Conservation (phyloP, 495 filamentous ascomycete species). For the Bombardia bombarda region DNA sequence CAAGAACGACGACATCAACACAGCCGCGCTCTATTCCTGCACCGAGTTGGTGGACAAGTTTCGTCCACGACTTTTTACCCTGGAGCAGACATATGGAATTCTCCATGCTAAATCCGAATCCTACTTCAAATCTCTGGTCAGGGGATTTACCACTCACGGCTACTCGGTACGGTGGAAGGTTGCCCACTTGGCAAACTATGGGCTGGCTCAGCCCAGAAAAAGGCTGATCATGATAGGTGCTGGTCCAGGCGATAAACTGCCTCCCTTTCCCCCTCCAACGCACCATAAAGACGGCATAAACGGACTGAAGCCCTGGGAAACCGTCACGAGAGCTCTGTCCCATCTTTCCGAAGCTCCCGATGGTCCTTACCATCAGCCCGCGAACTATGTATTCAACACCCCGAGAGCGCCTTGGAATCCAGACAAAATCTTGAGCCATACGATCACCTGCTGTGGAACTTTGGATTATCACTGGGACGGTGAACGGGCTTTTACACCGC, state of each 20-base stretch:
- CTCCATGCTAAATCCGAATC: slow-evolving; percentile 37
- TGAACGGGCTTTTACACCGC: slow-evolving; percentile 53
- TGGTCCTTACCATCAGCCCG: slow-evolving; percentile 39
- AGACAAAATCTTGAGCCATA: slow-evolving; percentile 34
- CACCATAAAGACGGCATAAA: slow-evolving; percentile 46
- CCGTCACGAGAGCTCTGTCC: slow-evolving; percentile 20
- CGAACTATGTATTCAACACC: slow-evolving; percentile 10
- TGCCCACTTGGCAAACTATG: slow-evolving; percentile 41
- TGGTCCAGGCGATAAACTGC: slow-evolving; percentile 68
- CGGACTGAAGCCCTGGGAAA: slow-evolving; percentile 20
- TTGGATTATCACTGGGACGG: slow-evolving; percentile 66
- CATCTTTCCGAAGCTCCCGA: slow-evolving; percentile 33
- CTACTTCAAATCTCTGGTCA: slow-evolving; percentile 54
- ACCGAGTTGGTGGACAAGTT: slow-evolving; percentile 47
- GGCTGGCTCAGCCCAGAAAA: slow-evolving; percentile 31
- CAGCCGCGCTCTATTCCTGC: slow-evolving; percentile 60
- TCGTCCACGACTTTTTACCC: slow-evolving; percentile 64
- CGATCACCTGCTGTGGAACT: slow-evolving; percentile 64
- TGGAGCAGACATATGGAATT: slow-evolving; percentile 78
- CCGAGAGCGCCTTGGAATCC: slow-evolving; percentile 32
- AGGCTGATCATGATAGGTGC: slow-evolving; percentile 74
- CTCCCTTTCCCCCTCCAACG: slow-evolving; percentile 58
- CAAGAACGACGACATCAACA: slow-evolving; percentile 65
- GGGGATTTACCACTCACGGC: slow-evolving; percentile 53
- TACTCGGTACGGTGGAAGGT: slow-evolving; percentile 58